These are phyloP conservation scores for Aspergillus neotritici DNA, from an alignment of 2,329 filamentous ascomycete genomes.

Conservation along the genomic window DNA sequence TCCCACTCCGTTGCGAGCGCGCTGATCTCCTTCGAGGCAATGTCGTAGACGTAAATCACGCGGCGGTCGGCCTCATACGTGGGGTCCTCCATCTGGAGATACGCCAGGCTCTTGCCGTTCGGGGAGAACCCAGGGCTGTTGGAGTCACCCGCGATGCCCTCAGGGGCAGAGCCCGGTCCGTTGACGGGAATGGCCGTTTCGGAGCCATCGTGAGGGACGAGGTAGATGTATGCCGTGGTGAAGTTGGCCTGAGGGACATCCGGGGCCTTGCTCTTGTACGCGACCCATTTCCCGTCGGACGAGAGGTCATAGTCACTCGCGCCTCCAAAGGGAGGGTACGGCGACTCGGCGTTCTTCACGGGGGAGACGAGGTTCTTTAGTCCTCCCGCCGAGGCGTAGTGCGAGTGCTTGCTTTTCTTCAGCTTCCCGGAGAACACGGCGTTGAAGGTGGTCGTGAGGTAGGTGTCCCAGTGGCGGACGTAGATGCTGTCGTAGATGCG, in stretches of 20 bases:
- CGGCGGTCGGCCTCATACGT: slow-evolving; percentile 77
- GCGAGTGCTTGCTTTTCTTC: slow-evolving; percentile 36
- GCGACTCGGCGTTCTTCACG: slow-evolving; percentile 41
- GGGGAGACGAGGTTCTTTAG: slow-evolving; percentile 43
- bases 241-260: slow-evolving; percentile 49
- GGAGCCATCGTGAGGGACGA: slow-evolving; percentile 60
- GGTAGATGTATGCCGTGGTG: slow-evolving; percentile 79
- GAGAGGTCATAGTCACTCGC: slow-evolving; percentile 69
- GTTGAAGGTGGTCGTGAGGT: slow-evolving; percentile 61
- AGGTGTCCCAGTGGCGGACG: slow-evolving; percentile 79
- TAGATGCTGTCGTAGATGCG: slow-evolving; percentile 70
- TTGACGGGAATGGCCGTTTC: slow-evolving; percentile 44
- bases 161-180: slow-evolving; percentile 38
- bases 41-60: slow-evolving; percentile 39
- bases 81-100: slow-evolving; percentile 68
- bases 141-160: slow-evolving; percentile 53
- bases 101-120: slow-evolving; percentile 64
- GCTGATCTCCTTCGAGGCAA: slow-evolving; percentile 33
- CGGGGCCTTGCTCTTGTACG: slow-evolving; percentile 41
- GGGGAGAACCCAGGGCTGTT: slow-evolving; percentile 68
- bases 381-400: slow-evolving; percentile 49
- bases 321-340: slow-evolving; percentile 64
- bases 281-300: slow-evolving; percentile 36
- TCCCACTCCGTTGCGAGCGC: slow-evolving; percentile 45
- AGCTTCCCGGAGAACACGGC: slow-evolving; percentile 69